These are phyloP conservation scores for Anisodus acutangulus DNA, from an alignment of 257 asterid genomes.

Conservation along the genomic window DNA sequence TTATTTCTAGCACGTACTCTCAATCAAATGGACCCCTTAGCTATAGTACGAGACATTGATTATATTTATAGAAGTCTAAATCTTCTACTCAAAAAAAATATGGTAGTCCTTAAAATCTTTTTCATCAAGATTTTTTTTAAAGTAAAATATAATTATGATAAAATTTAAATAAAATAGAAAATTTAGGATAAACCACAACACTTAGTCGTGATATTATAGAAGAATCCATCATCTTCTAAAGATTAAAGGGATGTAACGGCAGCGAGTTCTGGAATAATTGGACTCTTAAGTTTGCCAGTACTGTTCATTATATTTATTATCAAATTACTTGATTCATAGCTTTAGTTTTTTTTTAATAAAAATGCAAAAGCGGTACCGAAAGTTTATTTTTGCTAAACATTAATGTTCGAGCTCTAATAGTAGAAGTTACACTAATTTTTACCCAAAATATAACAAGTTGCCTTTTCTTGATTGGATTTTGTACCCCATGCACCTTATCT, in stretches of 20 bases:
- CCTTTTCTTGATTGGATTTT: conserved; percentile 19
- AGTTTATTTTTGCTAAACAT: neutral
- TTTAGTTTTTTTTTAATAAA: neutral
- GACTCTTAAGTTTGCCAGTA: too few species aligned
- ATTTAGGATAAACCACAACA: too few species aligned
- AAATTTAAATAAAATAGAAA: too few species aligned
- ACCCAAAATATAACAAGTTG: neutral
- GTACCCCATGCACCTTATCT: conserved; percentile 10
- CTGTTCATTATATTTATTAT: neutral
- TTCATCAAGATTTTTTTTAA: too few species aligned
- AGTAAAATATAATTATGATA: too few species aligned
- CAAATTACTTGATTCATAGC: neutral
- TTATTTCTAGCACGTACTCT: too few species aligned
- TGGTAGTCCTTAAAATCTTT: too few species aligned
- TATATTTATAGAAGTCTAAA: too few species aligned
- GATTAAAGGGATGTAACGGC: neutral
- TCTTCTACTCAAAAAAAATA: too few species aligned
- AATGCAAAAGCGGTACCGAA: neutral
- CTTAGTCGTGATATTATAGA: neutral
- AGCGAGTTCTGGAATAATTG: too few species aligned
- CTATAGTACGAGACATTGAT: too few species aligned
- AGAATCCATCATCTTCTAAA: neutral
- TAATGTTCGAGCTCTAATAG: neutral
- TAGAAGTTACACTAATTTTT: conserved; percentile 2
- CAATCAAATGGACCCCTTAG: too few species aligned